phyloP scores from a whole-genome alignment of 1,284 basidiomycete species.

The Rhodotorula sp. region DNA sequence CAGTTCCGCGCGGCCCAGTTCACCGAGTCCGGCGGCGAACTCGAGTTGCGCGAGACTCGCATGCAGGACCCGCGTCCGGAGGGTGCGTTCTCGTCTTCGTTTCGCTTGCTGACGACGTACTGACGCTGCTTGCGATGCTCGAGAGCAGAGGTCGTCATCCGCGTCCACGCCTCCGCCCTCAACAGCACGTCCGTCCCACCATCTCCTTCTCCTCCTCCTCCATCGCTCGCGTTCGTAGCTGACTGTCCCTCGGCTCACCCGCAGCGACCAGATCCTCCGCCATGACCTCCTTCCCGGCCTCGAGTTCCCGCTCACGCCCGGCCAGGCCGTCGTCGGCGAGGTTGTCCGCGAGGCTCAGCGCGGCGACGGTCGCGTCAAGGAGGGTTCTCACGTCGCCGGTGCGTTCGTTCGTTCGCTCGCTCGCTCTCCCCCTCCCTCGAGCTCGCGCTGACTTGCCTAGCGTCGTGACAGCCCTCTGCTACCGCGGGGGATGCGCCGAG shows the following conservation, averaged over 20 bases:
- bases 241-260: background rate
- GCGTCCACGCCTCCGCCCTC: slow-evolving; percentile 8
- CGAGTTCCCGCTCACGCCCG: slow-evolving; percentile 15
- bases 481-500: slow-evolving; percentile 17
- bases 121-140: background rate
- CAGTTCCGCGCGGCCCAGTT: slow-evolving; percentile 6
- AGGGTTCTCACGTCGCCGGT: slow-evolving; percentile 49
- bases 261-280: slow-evolving; percentile 23
- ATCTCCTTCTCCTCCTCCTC: background rate
- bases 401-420: background rate
- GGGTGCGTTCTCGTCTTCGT: background rate
- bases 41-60: slow-evolving; percentile 2
- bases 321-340: slow-evolving; percentile 12
- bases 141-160: slow-evolving; percentile 15
- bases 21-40: slow-evolving; percentile 8
- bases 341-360: slow-evolving; percentile 39
- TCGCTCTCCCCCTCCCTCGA: too few relatives aligned
- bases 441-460: background rate
- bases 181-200: slow-evolving; percentile 12
- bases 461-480: slow-evolving; percentile 10
- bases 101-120: background rate
- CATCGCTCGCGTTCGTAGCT: background rate
- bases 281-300: slow-evolving; percentile 7
- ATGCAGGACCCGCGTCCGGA: background rate
- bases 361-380: slow-evolving; percentile 75